These are phyloP conservation scores for Suillus plorans DNA, from an alignment of 768 basidiomycete genomes.

Conservation along the genomic window DNA sequence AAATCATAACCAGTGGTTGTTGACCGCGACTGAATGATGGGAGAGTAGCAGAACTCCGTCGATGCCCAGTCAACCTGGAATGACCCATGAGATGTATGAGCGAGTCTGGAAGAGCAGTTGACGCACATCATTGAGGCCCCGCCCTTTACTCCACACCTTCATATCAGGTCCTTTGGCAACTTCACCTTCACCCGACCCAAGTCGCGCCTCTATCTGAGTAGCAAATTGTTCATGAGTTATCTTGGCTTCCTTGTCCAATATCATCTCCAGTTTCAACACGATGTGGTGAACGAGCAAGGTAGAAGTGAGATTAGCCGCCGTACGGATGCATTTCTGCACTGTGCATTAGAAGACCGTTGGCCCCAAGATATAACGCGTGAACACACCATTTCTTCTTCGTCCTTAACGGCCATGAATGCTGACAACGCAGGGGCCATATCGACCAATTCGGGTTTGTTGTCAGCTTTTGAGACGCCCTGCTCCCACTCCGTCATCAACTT, in stretches of 20 bases:
- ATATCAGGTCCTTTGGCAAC: constrained; percentile 84
- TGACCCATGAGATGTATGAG: constrained; percentile 7
- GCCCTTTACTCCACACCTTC: constrained; percentile 87
- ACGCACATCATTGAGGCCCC: constrained; percentile 72
- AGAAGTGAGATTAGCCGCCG: constrained; percentile 76
- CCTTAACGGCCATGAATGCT: constrained; percentile 81
- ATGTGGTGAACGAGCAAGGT: constrained; percentile 86
- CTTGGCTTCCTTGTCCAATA: constrained; percentile 89
- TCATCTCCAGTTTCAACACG: constrained; percentile 82
- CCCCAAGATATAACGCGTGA: not conserved
- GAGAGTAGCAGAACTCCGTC: constrained; percentile 92
- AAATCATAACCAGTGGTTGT: constrained; percentile 85
- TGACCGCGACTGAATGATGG: constrained; percentile 93
- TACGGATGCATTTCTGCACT: constrained; percentile 72
- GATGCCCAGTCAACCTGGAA: constrained; percentile 83
- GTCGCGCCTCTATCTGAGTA: constrained; percentile 79
- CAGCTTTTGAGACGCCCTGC: constrained; percentile 51
- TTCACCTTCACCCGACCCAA: constrained; percentile 69
- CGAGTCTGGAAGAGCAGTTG: not conserved
- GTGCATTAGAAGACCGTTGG: constrained; percentile 12
- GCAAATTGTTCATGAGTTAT: constrained; percentile 87
- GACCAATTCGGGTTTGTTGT: constrained; percentile 66
- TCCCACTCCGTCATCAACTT: constrained; percentile 90
- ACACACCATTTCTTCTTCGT: constrained; percentile 86
- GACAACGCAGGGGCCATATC: constrained; percentile 82